Base-by-base conservation (phyloP, 1,284 basidiomycete species). In the Papiliotrema flavescens region DNA sequence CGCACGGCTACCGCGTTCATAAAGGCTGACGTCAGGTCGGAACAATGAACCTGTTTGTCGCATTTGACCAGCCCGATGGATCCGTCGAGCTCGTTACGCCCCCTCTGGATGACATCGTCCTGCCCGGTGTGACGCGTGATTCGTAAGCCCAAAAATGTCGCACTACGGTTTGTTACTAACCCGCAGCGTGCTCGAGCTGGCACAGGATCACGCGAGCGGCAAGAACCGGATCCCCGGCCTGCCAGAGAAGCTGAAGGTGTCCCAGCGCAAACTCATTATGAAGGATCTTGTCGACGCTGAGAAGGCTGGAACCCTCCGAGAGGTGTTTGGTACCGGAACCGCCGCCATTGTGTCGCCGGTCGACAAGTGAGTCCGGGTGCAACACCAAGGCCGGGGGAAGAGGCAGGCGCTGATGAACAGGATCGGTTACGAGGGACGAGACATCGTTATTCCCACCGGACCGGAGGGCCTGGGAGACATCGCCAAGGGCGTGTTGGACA, bases 11-110 rank as follows among this genome's bases (percentile, higher is more conserved):
- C 11, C 37, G 35, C 7, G 20, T 14, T 35, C 5, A 2, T 59
- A 65, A 43, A 62, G 54, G 51, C 57, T 66, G 23, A 70, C 62
- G 22, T 47, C 22, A 84, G 83, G 88, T 91, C 34, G 94, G 94
- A 28, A 94, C 92, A 1, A 98, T 98, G 96, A 98, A 99, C 78
- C 79, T 95, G 69, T 96, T 98, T 61, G 83, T 90, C 42, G 92
- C 87, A 0, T 84, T 98, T 74, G 84, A 84, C 71, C 82, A 82
- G 26, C 80, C 83, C 11, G 84, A 92, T 64, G 91, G 89, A 87
- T 86, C 78, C 13, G 77, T 81, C 49, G 91, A 95, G 74, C 84
- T 96, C 56, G 85, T 91, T 47, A 95, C 93, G 0, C 93, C 95
- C 11, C 91, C 94, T 4, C 82, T 98, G 40, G 90, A 91, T 69